A percentile compares a stretch with the other conserved stretches of the same genome.
phyloP scores from a whole-genome alignment of 192 early-diverging fungal genomes.

The Jimgerdemannia lactiflua region DNA sequence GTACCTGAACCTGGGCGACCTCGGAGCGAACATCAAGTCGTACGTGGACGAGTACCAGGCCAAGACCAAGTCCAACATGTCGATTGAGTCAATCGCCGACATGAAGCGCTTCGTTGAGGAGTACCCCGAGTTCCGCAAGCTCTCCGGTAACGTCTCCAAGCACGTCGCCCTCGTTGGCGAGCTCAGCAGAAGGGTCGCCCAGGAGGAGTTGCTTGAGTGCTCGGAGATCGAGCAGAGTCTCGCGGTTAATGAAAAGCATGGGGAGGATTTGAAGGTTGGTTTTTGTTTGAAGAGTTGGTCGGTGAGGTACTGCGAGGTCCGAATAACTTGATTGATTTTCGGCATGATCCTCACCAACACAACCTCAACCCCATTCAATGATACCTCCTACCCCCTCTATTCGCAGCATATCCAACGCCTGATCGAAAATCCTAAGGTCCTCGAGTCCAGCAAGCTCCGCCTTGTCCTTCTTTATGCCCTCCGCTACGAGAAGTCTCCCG shows the following conservation, averaged over 20 bases:
- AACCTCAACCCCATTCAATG: too few species aligned
- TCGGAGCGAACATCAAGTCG: conserved; percentile 89
- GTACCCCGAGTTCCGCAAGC: conserved; percentile 96
- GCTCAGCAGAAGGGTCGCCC: conserved; percentile 76
- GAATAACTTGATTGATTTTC: neutral
- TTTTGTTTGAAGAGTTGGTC: too few species aligned
- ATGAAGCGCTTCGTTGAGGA: conserved; percentile 99
- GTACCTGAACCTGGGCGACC: conserved; percentile 92
- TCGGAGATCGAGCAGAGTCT: conserved; percentile 95
- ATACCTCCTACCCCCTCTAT: too few species aligned
- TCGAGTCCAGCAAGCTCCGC: conserved; percentile 72
- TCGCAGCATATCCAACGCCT: conserved; percentile 65
- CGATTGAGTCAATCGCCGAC: conserved; percentile 94
- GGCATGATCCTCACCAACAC: too few species aligned
- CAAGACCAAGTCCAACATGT: conserved; percentile 85
- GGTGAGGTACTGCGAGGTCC: neutral
- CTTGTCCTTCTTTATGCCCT: conserved; percentile 86
- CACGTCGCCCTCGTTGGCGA: conserved; percentile 99
- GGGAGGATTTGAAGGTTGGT: conserved; percentile 75
- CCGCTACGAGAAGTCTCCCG: conserved; percentile 83
- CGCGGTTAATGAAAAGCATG: conserved; percentile 86
- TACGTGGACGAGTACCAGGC: conserved; percentile 95
- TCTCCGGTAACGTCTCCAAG: conserved; percentile 96
- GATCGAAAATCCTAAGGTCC: conserved; percentile 62
- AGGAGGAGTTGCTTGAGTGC: conserved; percentile 76